Conservation (phyloP, 305 asterid species). For the Andrographis paniculata region DNA sequence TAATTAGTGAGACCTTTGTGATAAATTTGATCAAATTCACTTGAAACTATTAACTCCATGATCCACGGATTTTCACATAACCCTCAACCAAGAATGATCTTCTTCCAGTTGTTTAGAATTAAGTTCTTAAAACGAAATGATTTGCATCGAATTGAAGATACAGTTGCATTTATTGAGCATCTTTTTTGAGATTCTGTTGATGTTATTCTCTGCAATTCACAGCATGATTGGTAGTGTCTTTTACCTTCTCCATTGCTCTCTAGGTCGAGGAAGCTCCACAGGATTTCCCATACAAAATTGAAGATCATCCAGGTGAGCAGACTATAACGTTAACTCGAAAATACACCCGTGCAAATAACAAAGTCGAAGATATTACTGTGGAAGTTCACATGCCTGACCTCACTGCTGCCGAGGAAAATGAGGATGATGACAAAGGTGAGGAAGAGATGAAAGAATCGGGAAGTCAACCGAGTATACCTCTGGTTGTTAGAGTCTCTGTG, state of each 20-base stretch:
- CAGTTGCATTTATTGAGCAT: too few relatives aligned
- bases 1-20: too few relatives aligned
- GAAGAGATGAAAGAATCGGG: slow-evolving; percentile 24
- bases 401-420: slow-evolving; percentile 36
- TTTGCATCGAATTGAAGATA: too few relatives aligned
- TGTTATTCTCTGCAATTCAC: too few relatives aligned
- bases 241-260: slow-evolving; percentile 9
- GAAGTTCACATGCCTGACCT: slow-evolving; percentile 82
- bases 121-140: too few relatives aligned
- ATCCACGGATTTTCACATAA: too few relatives aligned
- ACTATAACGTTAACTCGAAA: slow-evolving; percentile 55
- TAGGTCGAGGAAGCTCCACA: slow-evolving; percentile 46
- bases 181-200: too few relatives aligned
- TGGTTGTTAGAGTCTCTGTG: slow-evolving; percentile 71
- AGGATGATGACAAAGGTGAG: slow-evolving; percentile 19
- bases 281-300: slow-evolving; percentile 64
- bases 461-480: slow-evolving; percentile 39
- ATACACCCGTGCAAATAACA: slow-evolving; percentile 63
- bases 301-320: slow-evolving; percentile 59
- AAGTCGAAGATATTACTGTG: slow-evolving; percentile 46
- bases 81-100: too few relatives aligned
- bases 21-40: slow-evolving; percentile 4
- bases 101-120: too few relatives aligned
- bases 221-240: too few relatives aligned
- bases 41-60: background rate